Conservation (phyloP, 2,329 filamentous ascomycete genomes). For the Piedraia hortae region DNA sequence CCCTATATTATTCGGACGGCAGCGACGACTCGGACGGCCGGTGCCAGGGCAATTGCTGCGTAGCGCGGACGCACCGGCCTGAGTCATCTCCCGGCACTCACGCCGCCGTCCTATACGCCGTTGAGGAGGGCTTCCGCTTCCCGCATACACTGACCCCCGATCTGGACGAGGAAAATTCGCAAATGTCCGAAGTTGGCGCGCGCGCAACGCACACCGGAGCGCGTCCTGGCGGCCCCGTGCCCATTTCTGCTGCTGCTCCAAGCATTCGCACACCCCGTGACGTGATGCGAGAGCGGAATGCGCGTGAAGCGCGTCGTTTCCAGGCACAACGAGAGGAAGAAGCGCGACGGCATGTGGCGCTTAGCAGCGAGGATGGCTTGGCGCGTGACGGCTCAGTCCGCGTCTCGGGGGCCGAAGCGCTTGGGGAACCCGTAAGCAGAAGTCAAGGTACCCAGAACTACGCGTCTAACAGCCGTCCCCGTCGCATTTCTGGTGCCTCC, state of each 20-base stretch:
- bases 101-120: conserved; percentile 69
- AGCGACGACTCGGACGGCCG: too few species aligned
- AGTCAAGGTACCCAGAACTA: conserved; percentile 7
- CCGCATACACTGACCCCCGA: conserved; percentile 60
- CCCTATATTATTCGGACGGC: too few species aligned
- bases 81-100: conserved; percentile 62
- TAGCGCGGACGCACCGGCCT: too few species aligned
- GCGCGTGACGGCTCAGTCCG: conserved; percentile 6
- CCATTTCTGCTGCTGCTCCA: conserved; percentile 22
- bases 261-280: conserved; percentile 55
- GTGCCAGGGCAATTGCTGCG: too few species aligned
- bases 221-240: conserved; percentile 24
- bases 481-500: conserved; percentile 6
- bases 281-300: conserved; percentile 69
- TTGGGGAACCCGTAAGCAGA: conserved; percentile 11
- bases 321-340: conserved; percentile 27
- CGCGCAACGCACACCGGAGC: conserved; percentile 29
- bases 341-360: conserved; percentile 13
- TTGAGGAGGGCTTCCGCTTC: conserved; percentile 76
- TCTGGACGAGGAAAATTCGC: conserved; percentile 61
- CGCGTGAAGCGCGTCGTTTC: conserved; percentile 42
- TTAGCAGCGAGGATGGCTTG: conserved; percentile 6
- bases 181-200: conserved; percentile 65
- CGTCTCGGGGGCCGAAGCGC: conserved; percentile 10
- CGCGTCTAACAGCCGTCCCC: conserved; percentile 3